Percentiles rank a stretch among this genome's conserved stretches.
These are phyloP conservation scores for Irpex rosettiformis DNA, from an alignment of 1,284 basidiomycete genomes.

Conservation along the genomic window DNA sequence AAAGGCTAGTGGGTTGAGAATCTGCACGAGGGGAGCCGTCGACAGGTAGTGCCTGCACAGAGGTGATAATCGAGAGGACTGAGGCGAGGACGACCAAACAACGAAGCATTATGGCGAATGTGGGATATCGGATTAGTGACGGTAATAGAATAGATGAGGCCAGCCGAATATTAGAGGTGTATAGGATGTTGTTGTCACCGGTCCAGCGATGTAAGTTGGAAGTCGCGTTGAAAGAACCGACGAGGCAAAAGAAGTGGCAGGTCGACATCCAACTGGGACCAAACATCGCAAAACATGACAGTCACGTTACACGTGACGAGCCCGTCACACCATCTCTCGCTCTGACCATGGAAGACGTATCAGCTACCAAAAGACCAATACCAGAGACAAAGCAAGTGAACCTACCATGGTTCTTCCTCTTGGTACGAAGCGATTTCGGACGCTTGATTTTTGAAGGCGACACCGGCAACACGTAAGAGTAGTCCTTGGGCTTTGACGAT, in stretches of 20 bases:
- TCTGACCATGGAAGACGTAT: background rate
- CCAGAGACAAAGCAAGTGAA: background rate
- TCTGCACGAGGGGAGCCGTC: background rate
- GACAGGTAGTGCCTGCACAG: constrained; percentile 7
- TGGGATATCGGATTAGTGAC: constrained; percentile 1
- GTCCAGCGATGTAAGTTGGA: constrained; percentile 3
- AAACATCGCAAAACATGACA: constrained; percentile 13
- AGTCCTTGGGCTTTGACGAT: background rate
- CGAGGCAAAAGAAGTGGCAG: background rate
- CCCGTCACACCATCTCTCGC: background rate
- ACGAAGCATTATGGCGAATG: constrained; percentile 2
- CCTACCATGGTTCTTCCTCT: background rate
- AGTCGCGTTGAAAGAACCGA: background rate
- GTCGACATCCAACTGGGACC: constrained; percentile 7
- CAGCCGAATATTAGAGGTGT: constrained; percentile 11
- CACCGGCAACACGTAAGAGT: background rate
- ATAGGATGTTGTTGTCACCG: background rate
- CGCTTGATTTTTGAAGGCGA: background rate
- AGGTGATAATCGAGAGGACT: constrained; percentile 1
- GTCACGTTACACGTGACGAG: constrained; percentile 6
- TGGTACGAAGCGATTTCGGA: background rate
- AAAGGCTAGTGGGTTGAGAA: background rate
- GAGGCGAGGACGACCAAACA: constrained; percentile 9
- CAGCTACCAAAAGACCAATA: background rate
- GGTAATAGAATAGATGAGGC: constrained; percentile 6